Base-by-base conservation (phyloP, 148 eudicot species). In the Amaranthus palmeri region DNA sequence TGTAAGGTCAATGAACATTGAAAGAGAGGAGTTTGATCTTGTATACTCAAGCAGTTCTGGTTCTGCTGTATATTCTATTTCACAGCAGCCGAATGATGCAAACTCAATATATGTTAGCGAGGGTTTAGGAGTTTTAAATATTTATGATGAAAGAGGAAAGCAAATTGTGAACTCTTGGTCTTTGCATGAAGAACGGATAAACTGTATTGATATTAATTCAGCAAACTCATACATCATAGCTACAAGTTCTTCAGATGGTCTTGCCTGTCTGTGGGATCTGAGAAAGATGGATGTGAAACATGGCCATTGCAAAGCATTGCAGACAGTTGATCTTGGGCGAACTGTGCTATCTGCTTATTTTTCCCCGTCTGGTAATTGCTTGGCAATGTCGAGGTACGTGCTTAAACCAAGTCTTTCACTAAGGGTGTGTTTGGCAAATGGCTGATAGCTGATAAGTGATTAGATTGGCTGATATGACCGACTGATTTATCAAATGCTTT, bases 341-440 rank as follows among this genome's bases (percentile, higher is more conserved):
- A 79, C 87, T 67, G 87, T 89, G 49, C 86, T 86, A 62, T 83
- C 95, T 76, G 92, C 92, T 78, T 92, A 88, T 72, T 92, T 92
- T 79, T 92, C 97, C 43, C 93, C 92, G 7, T 86, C 92, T 69
- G 97, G 96, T 70, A 84, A 61, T 61, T 75, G 79, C 63, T 81
- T 92, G 71, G 95, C 97, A 55, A 89, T 91, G 63, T 86, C 91
- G 75, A 88, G 97, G 97, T 91, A 66, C 14, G 15, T 10, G 69
- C 11, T 14, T 12, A 14, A 2, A 48, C 51, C 2, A 48, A 5
- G 51, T 48, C 51, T 48, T 48, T 6, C 51, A 48, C 51, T 48
- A 6, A 25, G 36, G 36, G 36, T 25, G 36, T 25, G 36, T 43
- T 10, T 43, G 36, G 36, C 36, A 25, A 25, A 25, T 25, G 36